These are phyloP conservation scores for Lasiodiplodia citricola DNA, from an alignment of 2,329 filamentous ascomycete genomes.

Conservation along the genomic window DNA sequence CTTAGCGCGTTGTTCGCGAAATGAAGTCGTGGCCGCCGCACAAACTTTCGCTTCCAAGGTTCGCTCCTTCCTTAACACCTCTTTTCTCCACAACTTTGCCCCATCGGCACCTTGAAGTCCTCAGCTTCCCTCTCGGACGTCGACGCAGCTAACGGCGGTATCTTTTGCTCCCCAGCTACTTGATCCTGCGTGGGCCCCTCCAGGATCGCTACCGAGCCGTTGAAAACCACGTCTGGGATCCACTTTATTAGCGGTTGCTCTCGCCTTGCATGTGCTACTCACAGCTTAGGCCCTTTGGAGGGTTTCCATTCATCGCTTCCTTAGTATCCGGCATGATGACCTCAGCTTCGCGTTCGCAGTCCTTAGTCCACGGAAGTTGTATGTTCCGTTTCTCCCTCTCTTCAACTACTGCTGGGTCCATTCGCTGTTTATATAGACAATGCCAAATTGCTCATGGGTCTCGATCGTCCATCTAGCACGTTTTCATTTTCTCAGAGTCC, in stretches of 20 bases:
- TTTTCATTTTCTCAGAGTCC: neutral
- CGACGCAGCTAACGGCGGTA: neutral
- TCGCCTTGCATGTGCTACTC: neutral
- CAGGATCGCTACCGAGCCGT: conserved; percentile 8
- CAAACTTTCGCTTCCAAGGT: neutral
- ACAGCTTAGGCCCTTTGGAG: neutral
- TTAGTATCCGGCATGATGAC: neutral
- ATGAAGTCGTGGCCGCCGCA: neutral
- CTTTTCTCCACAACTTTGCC: neutral
- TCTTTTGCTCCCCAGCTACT: neutral
- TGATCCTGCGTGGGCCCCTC: neutral
- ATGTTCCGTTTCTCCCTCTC: too few relatives aligned
- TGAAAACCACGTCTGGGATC: conserved; percentile 11
- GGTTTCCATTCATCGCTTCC: neutral
- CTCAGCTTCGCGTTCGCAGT: too few relatives aligned
- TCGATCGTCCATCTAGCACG: too few relatives aligned
- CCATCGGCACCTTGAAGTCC: neutral
- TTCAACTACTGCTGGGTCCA: too few relatives aligned
- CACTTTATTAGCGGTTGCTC: neutral
- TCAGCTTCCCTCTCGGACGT: neutral
- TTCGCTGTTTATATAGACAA: neutral
- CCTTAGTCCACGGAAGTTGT: neutral
- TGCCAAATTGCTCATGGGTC: neutral
- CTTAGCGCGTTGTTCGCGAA: neutral
- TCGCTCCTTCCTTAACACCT: neutral